phyloP scores from a whole-genome alignment of 345 rosid genomes.

The Kandelia obovata region DNA sequence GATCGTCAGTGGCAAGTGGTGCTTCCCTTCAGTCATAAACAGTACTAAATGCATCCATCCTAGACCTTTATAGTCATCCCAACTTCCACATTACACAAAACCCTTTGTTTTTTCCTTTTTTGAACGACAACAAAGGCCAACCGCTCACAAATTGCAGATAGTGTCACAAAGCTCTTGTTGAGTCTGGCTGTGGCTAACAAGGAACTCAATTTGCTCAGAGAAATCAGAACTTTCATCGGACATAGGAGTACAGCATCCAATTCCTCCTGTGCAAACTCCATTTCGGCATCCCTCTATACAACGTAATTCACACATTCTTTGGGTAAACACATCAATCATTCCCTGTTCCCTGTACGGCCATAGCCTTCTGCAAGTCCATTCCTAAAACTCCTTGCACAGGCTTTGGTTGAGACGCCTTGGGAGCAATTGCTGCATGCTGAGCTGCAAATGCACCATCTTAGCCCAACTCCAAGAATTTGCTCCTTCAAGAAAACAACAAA shows the following conservation, averaged over 20 bases:
- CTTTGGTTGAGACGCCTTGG: conserved; percentile 61
- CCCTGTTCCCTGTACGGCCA: conserved; percentile 54
- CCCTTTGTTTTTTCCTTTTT: no score
- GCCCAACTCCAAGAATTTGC: conserved; percentile 15
- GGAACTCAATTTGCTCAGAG: conserved; percentile 76
- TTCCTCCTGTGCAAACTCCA: conserved; percentile 94
- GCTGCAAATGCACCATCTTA: conserved; percentile 48
- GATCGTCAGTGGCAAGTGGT: conserved; percentile 78
- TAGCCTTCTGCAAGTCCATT: conserved; percentile 67
- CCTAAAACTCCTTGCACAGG: conserved; percentile 73
- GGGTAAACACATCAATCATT: conserved; percentile 58
- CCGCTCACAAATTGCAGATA: conserved; percentile 80
- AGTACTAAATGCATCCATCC: conserved; percentile 90
- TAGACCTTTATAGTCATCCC: conserved; percentile 47
- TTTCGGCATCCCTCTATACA: conserved; percentile 74
- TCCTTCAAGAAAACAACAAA: conserved; percentile 2
- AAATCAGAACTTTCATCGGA: conserved; percentile 66
- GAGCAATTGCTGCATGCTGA: conserved; percentile 78
- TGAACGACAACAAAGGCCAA: conserved; percentile 26
- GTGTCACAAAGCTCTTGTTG: conserved; percentile 97
- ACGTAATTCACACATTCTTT: conserved; percentile 73
- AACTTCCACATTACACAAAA: conserved; percentile 12
- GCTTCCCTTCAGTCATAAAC: conserved; percentile 81
- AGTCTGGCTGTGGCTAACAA: conserved; percentile 89
- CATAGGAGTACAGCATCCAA: conserved; percentile 69